Evolutionary conservation across 139 green algal species (phyloP).

Genomic region (Coccomyxa sp.): DNA sequence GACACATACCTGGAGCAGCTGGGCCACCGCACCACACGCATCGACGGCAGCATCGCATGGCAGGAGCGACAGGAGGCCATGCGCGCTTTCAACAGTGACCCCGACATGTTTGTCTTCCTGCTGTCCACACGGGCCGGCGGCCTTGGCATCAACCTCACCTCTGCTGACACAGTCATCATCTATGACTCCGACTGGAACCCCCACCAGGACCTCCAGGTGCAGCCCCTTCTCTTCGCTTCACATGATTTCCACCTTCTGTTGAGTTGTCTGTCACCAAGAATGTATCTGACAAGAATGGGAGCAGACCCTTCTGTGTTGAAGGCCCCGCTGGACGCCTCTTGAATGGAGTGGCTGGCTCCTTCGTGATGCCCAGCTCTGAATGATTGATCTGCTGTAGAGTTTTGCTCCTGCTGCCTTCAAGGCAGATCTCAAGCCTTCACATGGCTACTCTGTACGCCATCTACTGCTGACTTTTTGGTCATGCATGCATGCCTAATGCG

Average conservation of each 20-base stretch:
- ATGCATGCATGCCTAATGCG: no score
- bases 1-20: conserved; percentile 82
- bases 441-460: no score
- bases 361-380: no score
- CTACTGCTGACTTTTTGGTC: no score
- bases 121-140: conserved; percentile 94
- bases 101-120: conserved; percentile 81
- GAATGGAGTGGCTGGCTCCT: no score
- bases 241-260: background rate
- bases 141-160: conserved; percentile 92
- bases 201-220: conserved; percentile 82
- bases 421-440: no score
- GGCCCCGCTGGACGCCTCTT: no score
- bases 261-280: background rate
- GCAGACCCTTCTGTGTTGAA: background rate
- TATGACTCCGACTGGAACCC: conserved; percentile 97
- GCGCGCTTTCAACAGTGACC: conserved; percentile 77
- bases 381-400: no score
- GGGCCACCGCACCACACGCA: conserved; percentile 72
- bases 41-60: conserved; percentile 83
- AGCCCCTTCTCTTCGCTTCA: background rate
- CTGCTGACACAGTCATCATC: conserved; percentile 92
- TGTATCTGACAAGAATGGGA: background rate
- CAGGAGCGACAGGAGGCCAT: conserved; percentile 67
- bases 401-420: no score